phyloP scores from a whole-genome alignment of 2,329 filamentous ascomycete species.

The Aureobasidium lini region DNA sequence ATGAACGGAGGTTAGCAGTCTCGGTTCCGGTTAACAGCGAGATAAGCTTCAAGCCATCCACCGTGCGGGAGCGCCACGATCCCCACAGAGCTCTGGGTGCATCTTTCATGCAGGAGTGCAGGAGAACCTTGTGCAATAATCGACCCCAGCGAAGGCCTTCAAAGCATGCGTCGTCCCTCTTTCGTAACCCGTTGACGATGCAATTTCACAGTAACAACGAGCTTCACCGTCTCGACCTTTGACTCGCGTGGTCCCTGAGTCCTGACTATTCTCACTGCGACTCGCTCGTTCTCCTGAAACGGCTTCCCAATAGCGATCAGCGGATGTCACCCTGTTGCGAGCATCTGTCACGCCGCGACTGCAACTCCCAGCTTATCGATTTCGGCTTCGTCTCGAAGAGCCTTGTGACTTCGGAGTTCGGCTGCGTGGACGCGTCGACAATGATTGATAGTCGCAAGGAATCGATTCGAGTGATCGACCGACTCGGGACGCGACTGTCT shows the following conservation, averaged over 20 bases:
- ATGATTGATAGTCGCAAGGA: not conserved
- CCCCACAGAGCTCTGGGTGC: not conserved
- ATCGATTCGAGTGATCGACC: not conserved
- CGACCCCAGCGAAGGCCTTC: not conserved
- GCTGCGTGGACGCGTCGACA: not conserved
- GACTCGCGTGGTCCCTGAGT: not conserved
- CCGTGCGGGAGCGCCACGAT: not conserved
- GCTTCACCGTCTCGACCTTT: not conserved
- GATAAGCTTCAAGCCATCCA: not conserved
- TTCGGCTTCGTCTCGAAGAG: not conserved
- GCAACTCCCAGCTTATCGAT: not conserved
- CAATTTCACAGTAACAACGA: not conserved
- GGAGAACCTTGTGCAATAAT: not conserved
- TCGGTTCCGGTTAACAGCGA: not conserved
- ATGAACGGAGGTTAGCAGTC: slow-evolving; percentile 7
- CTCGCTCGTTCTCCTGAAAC: slow-evolving; percentile 11
- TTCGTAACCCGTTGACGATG: not conserved
- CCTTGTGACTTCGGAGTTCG: not conserved
- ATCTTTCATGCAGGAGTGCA: slow-evolving; percentile 1
- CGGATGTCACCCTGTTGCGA: not conserved
- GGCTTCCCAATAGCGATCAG: not conserved
- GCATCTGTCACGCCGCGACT: not conserved
- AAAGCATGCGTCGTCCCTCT: slow-evolving; percentile 2
- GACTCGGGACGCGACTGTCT: not conserved
- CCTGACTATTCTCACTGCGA: not conserved